Evolutionary conservation across 257 asterid genomes (phyloP), one percentile per base, ranked within the genome.

Genomic region (Marsdenia floribunda): DNA sequence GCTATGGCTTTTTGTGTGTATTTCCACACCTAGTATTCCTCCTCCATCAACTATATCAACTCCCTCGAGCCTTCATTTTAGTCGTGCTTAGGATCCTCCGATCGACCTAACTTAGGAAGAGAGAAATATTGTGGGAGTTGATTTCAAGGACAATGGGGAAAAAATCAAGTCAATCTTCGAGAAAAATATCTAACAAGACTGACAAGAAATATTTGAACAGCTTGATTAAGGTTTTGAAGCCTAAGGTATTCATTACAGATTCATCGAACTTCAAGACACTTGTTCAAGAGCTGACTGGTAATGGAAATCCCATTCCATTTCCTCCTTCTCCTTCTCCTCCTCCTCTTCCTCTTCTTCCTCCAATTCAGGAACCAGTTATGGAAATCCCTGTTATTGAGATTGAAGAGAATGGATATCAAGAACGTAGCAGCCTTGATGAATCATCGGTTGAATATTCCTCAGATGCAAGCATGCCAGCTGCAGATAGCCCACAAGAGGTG

Each of bases 261-360:
- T 65, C 84, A 58, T 78, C 84, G 35, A 83, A 83, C 63, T 87
- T 87, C 91, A 85, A 85, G 84, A 73, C 46, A 14, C 88, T 87
- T 24, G 91, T 87, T 65, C 91, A 87, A 83, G 70, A 85, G 26
- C 88, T 85, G 33, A 83, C 89, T 0, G 88, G 91, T 0, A 85
- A 84, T 64, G 84, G 73, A 66, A 80, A 73, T 72, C 66, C 74
- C 38, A 46, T 74, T 26, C 70, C 85, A 2, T 52, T 57, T 10
- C 58, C 71, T 9, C 69, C 80, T 26, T 55, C 70, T 40, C 46
- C 73, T 5, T 0, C 33, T 29, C 33, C 0, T 29, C 33, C 33
- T 29, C 33, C 33, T 29, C 33, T 29, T 29, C 33, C 7, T 3
- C 54, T 49, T 49, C 26, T 68, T 24, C 71, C 84, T 0, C 24